These are phyloP conservation scores for Lipomyces lipofer DNA, from an alignment of 805 yeast genomes.

Conservation along the genomic window DNA sequence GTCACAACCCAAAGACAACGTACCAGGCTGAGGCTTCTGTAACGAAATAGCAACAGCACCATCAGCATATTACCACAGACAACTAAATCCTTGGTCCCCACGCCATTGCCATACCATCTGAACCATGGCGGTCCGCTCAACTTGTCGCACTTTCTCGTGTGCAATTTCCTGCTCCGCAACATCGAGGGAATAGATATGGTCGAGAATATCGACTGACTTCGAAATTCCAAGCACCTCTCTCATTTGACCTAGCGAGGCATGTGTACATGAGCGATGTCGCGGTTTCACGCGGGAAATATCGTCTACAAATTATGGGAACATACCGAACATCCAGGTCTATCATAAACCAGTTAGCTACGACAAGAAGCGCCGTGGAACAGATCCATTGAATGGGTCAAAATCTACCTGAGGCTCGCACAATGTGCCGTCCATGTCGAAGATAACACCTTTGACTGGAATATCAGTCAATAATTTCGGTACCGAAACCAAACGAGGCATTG, in stretches of 20 bases:
- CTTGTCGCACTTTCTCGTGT: constrained; percentile 47
- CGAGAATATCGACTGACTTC: constrained; percentile 53
- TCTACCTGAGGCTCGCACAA: constrained; percentile 61
- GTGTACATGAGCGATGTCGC: no score
- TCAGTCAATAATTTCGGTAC: constrained; percentile 19
- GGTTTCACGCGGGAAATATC: neutral
- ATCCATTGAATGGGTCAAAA: neutral
- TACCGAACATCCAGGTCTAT: constrained; percentile 50
- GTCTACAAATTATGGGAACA: constrained; percentile 7
- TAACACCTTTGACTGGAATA: constrained; percentile 49
- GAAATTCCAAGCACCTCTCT: constrained; percentile 56
- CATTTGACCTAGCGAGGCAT: constrained; percentile 49
- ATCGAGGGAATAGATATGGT: constrained; percentile 49
- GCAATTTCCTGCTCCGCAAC: constrained; percentile 47
- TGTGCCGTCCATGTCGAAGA: constrained; percentile 83
- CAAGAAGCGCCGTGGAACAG: neutral
- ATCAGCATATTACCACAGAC: neutral
- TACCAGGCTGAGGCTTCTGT: constrained; percentile 41
- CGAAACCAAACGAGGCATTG: constrained; percentile 27
- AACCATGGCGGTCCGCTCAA: constrained; percentile 65
- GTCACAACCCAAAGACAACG: neutral
- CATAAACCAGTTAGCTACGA: no score
- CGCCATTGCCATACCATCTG: constrained; percentile 51
- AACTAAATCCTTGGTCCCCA: neutral
- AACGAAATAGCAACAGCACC: neutral